Base-by-base conservation (phyloP, 768 basidiomycete genomes). In the Collybia nuda region DNA sequence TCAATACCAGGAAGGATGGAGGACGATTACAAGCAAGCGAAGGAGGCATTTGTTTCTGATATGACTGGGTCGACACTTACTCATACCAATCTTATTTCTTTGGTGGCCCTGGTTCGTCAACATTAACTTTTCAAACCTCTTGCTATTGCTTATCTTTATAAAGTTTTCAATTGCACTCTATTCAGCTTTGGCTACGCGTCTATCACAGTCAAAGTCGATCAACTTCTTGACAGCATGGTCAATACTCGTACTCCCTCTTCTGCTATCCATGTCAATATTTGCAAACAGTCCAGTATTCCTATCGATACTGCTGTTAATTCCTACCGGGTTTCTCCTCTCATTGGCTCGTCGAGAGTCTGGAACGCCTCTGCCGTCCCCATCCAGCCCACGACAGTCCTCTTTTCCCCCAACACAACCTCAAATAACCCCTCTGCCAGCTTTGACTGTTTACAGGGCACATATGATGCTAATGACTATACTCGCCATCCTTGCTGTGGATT, bases 401-500 rank as follows among this genome's bases (percentile, higher is more conserved):
- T 41, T 57, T 9, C 50, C 50, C 7, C 37, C 51, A 12, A 22
- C 35, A 2, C 45, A 43, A 43, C 48, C 56, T 39, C 54, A 53
- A 19, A 61, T 78, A n/a, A 55, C 72, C n/a, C 78, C 76, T 1
- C 68, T 93, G 40, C 82, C 92, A 0, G 86, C 92, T 36, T 65
- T 99, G 49, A 91, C 93, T 9, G 81, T 86, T 0, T 98, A 96
- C 64, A 76, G 97, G 40, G 85, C 94, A 2, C 90, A 97, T 62
- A 95, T 98, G 94, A 87, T 98, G 79, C 72, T 97, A 17, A 83
- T 98, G 78, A 98, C 97, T 0, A 67, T 88, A 29, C 77, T 96
- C 38, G 86, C 86, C 18, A 98, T 99, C 53, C 82, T 98, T 11
- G 96, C 96, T 0, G 96, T 98, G 44, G 96, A 99, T 65, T 99